A percentile compares a stretch with the other conserved stretches of the same genome.
Conservation (phyloP, 2,329 filamentous ascomycete species). For the Fusarium acutatum region DNA sequence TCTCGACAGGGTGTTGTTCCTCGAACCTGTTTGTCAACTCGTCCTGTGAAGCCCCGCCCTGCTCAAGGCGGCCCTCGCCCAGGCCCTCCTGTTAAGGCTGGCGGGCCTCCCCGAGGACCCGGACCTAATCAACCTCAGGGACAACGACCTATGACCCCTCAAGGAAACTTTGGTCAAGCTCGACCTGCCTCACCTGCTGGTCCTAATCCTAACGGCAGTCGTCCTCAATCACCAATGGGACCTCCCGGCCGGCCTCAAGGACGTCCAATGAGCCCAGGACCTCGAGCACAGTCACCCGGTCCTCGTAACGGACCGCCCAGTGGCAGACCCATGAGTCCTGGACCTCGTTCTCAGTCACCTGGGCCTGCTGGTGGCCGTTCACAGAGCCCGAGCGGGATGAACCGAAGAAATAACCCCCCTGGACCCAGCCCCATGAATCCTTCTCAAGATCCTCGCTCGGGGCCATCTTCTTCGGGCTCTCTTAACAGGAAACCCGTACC, state of each 20-base stretch:
- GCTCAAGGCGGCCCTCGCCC: constrained; percentile 57
- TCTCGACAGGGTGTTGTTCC: constrained; percentile 93
- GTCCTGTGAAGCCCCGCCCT: constrained; percentile 86
- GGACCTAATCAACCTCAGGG: constrained; percentile 21
- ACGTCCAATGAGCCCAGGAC: constrained; percentile 53
- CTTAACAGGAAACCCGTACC: constrained; percentile 66
- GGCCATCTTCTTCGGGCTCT: constrained; percentile 51
- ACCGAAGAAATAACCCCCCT: constrained; percentile 53
- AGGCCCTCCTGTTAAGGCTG: constrained; percentile 62
- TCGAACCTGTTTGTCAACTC: constrained; percentile 89
- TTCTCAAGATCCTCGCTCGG: constrained; percentile 43
- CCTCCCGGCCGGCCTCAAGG: constrained; percentile 42
- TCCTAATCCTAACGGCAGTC: constrained; percentile 44
- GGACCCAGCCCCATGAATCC: constrained; percentile 60
- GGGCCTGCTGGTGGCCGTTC: constrained; percentile 45
- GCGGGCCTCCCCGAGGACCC: constrained; percentile 37
- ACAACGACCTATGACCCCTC: constrained; percentile 46
- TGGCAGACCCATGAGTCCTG: constrained; percentile 52
- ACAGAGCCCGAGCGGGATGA: constrained; percentile 52
- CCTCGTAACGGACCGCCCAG: constrained; percentile 39
- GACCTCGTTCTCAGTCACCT: constrained; percentile 57
- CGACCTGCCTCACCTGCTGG: constrained; percentile 52
- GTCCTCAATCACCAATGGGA: constrained; percentile 47
- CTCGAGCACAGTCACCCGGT: constrained; percentile 37
- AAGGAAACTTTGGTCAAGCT: constrained; percentile 39